Percentiles rank a stretch among this genome's conserved stretches.
phyloP scores from a whole-genome alignment of 345 rosid genomes.

The Cardamine chenopodiifolia region DNA sequence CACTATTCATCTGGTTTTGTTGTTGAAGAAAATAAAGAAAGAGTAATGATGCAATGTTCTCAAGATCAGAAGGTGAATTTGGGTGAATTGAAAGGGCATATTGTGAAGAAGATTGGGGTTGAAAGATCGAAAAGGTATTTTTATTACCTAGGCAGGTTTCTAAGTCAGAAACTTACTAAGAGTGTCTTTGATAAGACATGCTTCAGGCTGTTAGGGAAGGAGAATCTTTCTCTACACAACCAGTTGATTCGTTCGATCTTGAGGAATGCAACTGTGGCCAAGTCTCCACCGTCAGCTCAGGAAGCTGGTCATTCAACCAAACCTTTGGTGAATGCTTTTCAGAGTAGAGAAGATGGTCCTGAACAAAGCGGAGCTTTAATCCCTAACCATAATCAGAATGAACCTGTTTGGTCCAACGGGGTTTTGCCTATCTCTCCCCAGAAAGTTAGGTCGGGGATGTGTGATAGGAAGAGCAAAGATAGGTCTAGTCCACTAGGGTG shows the following conservation, averaged over 20 bases:
- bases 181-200: constrained; percentile 89
- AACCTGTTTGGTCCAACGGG: constrained; percentile 76
- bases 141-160: constrained; percentile 68
- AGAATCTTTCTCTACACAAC: constrained; percentile 92
- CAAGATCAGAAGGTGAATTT: constrained; percentile 82
- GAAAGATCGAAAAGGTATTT: constrained; percentile 85
- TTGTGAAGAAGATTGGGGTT: constrained; percentile 81
- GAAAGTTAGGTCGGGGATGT: constrained; percentile 71
- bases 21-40: background rate
- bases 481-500: constrained; percentile 80
- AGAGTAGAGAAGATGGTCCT: constrained; percentile 50
- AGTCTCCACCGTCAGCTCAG: constrained; percentile 58
- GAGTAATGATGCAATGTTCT: constrained; percentile 70
- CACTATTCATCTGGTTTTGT: constrained; percentile 22
- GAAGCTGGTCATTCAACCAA: constrained; percentile 56
- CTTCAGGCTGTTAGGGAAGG: constrained; percentile 75
- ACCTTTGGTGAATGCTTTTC: constrained; percentile 45
- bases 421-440: constrained; percentile 56
- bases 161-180: constrained; percentile 82
- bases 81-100: constrained; percentile 72
- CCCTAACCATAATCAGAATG: constrained; percentile 63
- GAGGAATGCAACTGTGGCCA: constrained; percentile 76
- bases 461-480: constrained; percentile 77
- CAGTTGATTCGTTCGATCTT: constrained; percentile 73
- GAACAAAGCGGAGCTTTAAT: constrained; percentile 55